phyloP scores from a whole-genome alignment of 371 early-diverging fungal genomes.

The Lichtheimia ramosa region DNA sequence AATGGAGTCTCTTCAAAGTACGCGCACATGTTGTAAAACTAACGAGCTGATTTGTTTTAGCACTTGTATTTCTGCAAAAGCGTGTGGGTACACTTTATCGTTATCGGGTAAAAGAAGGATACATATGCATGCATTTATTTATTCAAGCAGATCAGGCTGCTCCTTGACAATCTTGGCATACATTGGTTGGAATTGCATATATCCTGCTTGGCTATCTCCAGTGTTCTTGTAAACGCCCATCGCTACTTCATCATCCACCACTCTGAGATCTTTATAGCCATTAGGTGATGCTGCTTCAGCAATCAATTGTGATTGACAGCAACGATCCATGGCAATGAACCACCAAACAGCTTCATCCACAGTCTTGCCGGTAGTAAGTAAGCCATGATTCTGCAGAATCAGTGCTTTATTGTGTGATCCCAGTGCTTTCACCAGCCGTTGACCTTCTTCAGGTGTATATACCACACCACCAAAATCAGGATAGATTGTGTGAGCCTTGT shows the following conservation, averaged over 20 bases:
- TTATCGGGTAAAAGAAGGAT: not conserved
- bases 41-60: not conserved
- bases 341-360: constrained; percentile 62
- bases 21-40: constrained; percentile 11
- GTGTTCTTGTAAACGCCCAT: constrained; percentile 27
- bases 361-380: constrained; percentile 53
- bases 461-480: constrained; percentile 58
- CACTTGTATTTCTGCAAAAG: not conserved
- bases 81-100: not conserved
- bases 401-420: constrained; percentile 49
- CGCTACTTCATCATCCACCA: constrained; percentile 49
- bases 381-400: constrained; percentile 62
- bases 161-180: constrained; percentile 53
- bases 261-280: constrained; percentile 33
- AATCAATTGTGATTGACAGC: constrained; percentile 57
- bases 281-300: constrained; percentile 50
- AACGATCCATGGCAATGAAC: constrained; percentile 58
- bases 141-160: constrained; percentile 46
- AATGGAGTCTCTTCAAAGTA: not conserved
- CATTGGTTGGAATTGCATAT: constrained; percentile 60
- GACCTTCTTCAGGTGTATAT: constrained; percentile 53
- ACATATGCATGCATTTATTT: constrained; percentile 2
- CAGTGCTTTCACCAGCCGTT: constrained; percentile 42
- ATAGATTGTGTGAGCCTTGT: constrained; percentile 45
- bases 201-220: constrained; percentile 44